Base-by-base conservation (phyloP, 306 rosid genomes). In the Acacia melanoxylon region DNA sequence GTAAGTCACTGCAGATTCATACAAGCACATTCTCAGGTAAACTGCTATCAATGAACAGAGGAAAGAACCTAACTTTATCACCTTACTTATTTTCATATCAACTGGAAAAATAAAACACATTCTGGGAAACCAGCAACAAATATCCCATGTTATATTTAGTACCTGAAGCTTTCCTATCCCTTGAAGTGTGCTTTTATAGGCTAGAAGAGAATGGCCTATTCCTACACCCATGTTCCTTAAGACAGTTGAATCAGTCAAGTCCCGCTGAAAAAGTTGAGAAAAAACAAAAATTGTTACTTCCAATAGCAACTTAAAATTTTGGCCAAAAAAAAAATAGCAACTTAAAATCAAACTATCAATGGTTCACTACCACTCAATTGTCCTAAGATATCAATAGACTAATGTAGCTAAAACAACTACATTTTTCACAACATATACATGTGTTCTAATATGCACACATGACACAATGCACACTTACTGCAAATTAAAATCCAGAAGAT, bases 171-270 rank as follows among this genome's bases (percentile, higher is more conserved):
- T 93, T 56, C 84, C 52, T 20, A 93, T 91, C 72, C 98, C 97
- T 83, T 88, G 98, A 76, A 95, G 97, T 6, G 98, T 83, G 81
- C 91, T 91, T 88, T 81, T 91, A 81, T 92, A 95, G 65, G 98
- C 93, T 85, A 95, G 97, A 83, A 93, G 95, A 78, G 98, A 95
- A 85, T 95, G 94, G 20, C 95, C 99, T 37, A 95, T 73, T 66
- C 92, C 97, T 1, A 93, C 95, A 82, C 97, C 95, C 93, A 95
- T 88, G 84, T 92, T 95, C 87, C 99, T 89, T 45, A 93, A 67
- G 67, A 95, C 98, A 33, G 99, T 95, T 46, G 99, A 95, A 86
- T 95, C 98, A n/a, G 99, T 95, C 85, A 95, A 89, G 86, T 91
- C 93, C 75, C 95, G 88, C 95, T 91, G 87, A 78, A 82, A 74